These are phyloP conservation scores for Puccinia novopanici DNA, from an alignment of 1,284 basidiomycete genomes.

Conservation along the genomic window DNA sequence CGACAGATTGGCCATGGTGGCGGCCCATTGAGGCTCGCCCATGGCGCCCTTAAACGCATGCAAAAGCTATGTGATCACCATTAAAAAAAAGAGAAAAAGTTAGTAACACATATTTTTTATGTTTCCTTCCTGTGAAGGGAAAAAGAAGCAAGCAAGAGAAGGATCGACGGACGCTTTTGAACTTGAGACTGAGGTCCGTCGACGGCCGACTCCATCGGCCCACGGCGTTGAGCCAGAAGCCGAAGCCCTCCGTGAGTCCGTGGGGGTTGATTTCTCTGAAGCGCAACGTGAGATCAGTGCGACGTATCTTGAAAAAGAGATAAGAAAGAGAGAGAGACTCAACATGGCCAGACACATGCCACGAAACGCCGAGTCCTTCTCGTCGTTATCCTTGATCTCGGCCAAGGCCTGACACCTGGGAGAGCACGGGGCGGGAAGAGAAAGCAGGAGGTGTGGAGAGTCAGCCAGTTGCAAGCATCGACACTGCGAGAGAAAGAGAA, in stretches of 20 bases:
- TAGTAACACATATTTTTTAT: too few relatives aligned
- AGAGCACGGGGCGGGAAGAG: background rate
- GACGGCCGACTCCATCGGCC: conserved; percentile 89
- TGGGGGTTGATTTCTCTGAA: conserved; percentile 58
- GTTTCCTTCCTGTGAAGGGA: too few relatives aligned
- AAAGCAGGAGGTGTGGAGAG: background rate
- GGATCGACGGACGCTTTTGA: conserved; percentile 58
- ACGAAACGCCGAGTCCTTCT: conserved; percentile 99
- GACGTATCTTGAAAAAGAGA: background rate
- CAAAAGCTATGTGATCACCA: conserved; percentile 17
- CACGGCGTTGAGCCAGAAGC: conserved; percentile 70
- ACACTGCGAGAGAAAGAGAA: background rate
- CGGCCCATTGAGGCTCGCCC: conserved; percentile 37
- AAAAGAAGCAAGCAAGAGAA: background rate
- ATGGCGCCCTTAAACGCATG: conserved; percentile 44
- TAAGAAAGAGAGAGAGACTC: background rate
- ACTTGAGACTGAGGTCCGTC: conserved; percentile 72
- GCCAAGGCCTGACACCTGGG: conserved; percentile 81
- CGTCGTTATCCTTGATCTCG: conserved; percentile 98
- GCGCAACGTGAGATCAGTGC: conserved; percentile 69
- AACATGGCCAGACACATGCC: conserved; percentile 95
- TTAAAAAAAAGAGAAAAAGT: conserved; percentile 11
- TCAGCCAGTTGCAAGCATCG: too few relatives aligned
- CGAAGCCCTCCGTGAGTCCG: conserved; percentile 45
- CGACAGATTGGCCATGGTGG: conserved; percentile 16